These are phyloP conservation scores for Phytophthora vignae DNA, from an alignment of 352 stramenopile genomes.

Conservation along the genomic window DNA sequence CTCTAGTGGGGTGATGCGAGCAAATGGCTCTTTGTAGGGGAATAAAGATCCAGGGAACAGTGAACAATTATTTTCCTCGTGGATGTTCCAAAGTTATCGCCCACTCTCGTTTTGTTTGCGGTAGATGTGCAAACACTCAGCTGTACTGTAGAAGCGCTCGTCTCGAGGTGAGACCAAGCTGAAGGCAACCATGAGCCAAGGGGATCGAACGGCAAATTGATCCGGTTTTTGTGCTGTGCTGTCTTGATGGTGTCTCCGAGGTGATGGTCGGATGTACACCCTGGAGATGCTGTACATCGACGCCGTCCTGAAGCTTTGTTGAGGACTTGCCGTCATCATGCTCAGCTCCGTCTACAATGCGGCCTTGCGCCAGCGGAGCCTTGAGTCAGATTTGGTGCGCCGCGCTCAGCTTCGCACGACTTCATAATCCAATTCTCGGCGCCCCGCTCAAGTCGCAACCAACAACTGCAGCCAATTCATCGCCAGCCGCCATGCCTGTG, in stretches of 20 bases:
- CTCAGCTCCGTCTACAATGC: neutral
- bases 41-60: too few relatives aligned
- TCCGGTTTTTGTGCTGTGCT: neutral
- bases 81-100: neutral
- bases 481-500: slow-evolving; percentile 3
- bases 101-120: neutral
- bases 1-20: too few relatives aligned
- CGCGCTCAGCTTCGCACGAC: neutral
- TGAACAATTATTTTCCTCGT: too few relatives aligned
- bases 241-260: neutral
- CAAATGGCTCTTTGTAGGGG: too few relatives aligned
- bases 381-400: neutral
- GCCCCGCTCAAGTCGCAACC: neutral
- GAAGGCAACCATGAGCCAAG: neutral
- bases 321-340: neutral
- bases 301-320: neutral
- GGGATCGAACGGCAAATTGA: neutral
- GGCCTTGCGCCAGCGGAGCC: neutral
- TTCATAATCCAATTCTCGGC: neutral
- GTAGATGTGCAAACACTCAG: slow-evolving; percentile 8
- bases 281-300: neutral
- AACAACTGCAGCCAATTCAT: neutral
- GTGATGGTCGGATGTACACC: neutral
- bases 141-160: neutral
- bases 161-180: neutral